Conservation (phyloP, 225 moss, liverwort and hornwort genomes). For the Sphagnum contortum region DNA sequence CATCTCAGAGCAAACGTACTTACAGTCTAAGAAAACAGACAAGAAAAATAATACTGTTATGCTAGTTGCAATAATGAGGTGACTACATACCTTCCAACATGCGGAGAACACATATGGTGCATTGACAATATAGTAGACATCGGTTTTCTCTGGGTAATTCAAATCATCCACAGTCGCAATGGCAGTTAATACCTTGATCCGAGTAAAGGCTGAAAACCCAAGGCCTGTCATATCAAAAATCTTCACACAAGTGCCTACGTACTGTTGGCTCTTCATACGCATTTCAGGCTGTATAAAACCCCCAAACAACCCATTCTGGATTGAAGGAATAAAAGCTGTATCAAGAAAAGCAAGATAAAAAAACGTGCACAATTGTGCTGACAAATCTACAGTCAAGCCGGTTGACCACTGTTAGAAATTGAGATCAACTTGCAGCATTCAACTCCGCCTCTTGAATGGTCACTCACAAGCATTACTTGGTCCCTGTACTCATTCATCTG, state of each 20-base stretch:
- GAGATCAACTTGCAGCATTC: background rate
- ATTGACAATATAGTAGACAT: slow-evolving; percentile 93
- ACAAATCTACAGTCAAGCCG: background rate
- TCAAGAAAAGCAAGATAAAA: background rate
- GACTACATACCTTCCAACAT: slow-evolving; percentile 81
- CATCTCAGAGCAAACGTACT: no score
- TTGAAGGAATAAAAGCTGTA: background rate
- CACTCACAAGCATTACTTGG: slow-evolving; percentile 60
- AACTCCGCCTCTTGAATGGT: background rate
- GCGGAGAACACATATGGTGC: slow-evolving; percentile 91
- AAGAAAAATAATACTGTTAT: no score
- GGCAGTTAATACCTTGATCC: slow-evolving; percentile 52
- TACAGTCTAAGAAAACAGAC: no score
- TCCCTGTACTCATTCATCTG: slow-evolving; percentile 98
- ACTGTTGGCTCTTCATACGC: slow-evolving; percentile 32
- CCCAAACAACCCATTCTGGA: background rate
- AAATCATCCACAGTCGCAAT: slow-evolving; percentile 73
- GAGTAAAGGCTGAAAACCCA: slow-evolving; percentile 77
- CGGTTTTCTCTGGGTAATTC: slow-evolving; percentile 98
- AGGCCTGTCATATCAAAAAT: slow-evolving; percentile 98
- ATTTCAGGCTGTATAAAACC: slow-evolving; percentile 41
- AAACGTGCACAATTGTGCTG: background rate
- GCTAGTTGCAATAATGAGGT: background rate
- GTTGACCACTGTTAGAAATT: background rate
- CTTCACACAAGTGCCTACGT: slow-evolving; percentile 71